A percentile compares a stretch with the other conserved stretches of the same genome.
These are phyloP conservation scores for Boletus reticuloceps DNA, from an alignment of 768 basidiomycete species.

Conservation along the genomic window DNA sequence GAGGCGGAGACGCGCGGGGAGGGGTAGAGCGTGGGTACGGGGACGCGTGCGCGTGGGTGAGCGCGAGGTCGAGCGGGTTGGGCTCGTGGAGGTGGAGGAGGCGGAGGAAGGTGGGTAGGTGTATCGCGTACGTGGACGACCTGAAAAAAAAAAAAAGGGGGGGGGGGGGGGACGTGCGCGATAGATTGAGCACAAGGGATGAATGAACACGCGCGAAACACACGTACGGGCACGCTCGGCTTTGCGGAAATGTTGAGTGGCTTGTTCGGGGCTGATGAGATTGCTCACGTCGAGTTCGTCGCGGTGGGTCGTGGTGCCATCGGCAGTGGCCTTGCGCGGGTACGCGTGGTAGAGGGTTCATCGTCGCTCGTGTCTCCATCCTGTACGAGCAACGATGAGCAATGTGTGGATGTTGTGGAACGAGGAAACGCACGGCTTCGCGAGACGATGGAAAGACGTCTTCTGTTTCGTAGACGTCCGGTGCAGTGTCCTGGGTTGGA, in stretches of 20 bases:
- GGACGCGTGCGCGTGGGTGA: constrained; percentile 32
- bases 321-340: constrained; percentile 27
- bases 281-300: constrained; percentile 72
- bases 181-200: too few species aligned
- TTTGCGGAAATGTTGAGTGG: constrained; percentile 65
- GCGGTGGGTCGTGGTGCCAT: constrained; percentile 36
- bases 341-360: constrained; percentile 46
- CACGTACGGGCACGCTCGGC: constrained; percentile 62
- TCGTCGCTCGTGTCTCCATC: constrained; percentile 68
- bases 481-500: constrained; percentile 73
- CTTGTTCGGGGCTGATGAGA: constrained; percentile 64
- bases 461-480: constrained; percentile 90
- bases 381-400: constrained; percentile 33
- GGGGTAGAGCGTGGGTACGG: constrained; percentile 36
- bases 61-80: constrained; percentile 36
- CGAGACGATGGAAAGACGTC: constrained; percentile 61
- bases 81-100: constrained; percentile 38
- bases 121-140: constrained; percentile 57
- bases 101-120: constrained; percentile 62
- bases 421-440: constrained; percentile 44
- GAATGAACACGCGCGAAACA: too few species aligned
- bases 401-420: background rate
- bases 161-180: too few species aligned
- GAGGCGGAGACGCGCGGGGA: constrained; percentile 57
- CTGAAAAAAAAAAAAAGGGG: constrained; percentile 22